Conservation (phyloP, 75 land plant genomes). For the Picea glauca region DNA sequence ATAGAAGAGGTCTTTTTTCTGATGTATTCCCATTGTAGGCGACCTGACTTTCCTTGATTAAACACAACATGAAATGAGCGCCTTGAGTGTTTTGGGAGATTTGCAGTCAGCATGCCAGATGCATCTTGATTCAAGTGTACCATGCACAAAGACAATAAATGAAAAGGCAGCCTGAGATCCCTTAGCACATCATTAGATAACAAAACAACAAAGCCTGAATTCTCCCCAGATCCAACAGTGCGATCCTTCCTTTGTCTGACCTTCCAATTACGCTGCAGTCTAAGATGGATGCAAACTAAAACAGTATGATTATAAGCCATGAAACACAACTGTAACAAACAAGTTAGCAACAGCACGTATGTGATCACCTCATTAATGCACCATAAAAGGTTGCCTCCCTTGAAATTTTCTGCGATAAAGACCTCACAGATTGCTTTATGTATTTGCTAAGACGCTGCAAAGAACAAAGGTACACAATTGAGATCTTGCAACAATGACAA, state of each 20-base stretch:
- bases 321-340: conserved; percentile 3
- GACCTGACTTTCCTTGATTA: no score
- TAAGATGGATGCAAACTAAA: conserved; percentile 12
- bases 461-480: neutral
- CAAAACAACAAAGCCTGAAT: conserved; percentile 86
- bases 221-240: conserved; percentile 66
- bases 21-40: no score
- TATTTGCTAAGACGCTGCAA: conserved; percentile 77
- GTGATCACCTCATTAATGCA: conserved; percentile 77
- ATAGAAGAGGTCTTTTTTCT: no score
- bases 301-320: neutral
- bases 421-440: conserved; percentile 82
- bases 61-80: no score
- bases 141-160: conserved; percentile 38
- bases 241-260: conserved; percentile 76
- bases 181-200: conserved; percentile 46
- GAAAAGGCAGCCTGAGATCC: conserved; percentile 31
- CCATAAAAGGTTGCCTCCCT: conserved; percentile 92
- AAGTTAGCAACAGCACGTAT: neutral
- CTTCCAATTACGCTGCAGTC: conserved; percentile 98
- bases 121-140: conserved; percentile 76
- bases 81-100: no score
- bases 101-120: conserved; percentile 68
- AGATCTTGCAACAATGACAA: neutral
- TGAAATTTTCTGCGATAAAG: conserved; percentile 79